These are phyloP conservation scores for Ceratobasidium sp. DNA, from an alignment of 1,284 basidiomycete genomes.

Conservation along the genomic window DNA sequence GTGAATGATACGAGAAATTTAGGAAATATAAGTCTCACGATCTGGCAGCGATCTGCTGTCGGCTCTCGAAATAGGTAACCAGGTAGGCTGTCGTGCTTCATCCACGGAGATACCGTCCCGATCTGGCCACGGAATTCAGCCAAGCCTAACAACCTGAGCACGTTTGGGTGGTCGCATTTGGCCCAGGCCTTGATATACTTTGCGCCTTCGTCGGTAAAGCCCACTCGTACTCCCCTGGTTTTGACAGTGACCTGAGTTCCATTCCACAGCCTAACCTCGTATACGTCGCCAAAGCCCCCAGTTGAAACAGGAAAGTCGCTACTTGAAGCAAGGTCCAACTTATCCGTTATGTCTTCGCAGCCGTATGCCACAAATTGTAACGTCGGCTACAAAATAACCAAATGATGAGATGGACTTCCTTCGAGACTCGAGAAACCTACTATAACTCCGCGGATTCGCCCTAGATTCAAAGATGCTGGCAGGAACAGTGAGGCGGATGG, in stretches of 20 bases:
- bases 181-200: background rate
- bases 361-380: constrained; percentile 2
- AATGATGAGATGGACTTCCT: background rate
- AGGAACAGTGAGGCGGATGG: no score
- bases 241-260: background rate
- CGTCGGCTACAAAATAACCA: background rate
- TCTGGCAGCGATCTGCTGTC: background rate
- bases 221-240: background rate
- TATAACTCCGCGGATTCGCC: background rate
- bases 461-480: no score
- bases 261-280: background rate
- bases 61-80: background rate
- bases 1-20: no score
- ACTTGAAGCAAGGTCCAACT: background rate
- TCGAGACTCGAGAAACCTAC: background rate
- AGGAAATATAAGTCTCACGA: background rate
- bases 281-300: constrained; percentile 24
- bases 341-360: background rate
- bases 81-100: background rate
- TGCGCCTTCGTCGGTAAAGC: background rate
- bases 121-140: background rate
- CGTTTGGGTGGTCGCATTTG: no score
- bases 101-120: background rate
- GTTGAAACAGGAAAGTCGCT: background rate
- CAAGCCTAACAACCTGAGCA: background rate